These are phyloP conservation scores for Solanum stenotomum DNA, from an alignment of 257 asterid genomes.

Conservation along the genomic window DNA sequence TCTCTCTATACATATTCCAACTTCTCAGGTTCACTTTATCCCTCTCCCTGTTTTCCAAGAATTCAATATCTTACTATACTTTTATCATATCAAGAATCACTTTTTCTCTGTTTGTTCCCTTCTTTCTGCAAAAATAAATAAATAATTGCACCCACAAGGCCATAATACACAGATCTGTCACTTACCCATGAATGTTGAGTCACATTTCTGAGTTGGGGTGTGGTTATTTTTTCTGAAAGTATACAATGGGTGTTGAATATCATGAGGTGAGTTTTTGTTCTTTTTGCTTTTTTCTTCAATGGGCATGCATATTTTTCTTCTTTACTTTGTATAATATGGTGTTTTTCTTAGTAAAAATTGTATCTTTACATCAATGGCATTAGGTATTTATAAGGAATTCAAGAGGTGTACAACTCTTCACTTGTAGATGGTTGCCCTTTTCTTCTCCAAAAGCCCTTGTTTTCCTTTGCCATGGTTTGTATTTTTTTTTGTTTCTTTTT, in stretches of 20 bases:
- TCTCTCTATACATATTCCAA: neutral
- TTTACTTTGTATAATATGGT: too few species aligned
- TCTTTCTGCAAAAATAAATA: neutral
- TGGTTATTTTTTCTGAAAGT: neutral
- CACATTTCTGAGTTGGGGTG: constrained; percentile 2
- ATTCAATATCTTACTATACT: neutral
- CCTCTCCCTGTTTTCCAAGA: neutral
- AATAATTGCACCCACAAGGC: neutral
- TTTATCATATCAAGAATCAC: neutral
- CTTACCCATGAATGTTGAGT: neutral
- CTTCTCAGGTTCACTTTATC: neutral
- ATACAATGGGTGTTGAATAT: constrained; percentile 56
- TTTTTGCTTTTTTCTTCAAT: neutral
- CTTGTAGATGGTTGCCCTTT: constrained; percentile 87
- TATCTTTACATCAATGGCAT: neutral
- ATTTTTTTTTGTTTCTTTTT: constrained; percentile 18
- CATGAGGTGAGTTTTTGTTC: constrained; percentile 42
- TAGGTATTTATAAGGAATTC: constrained; percentile 65
- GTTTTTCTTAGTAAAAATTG: neutral
- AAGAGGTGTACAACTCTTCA: constrained; percentile 67
- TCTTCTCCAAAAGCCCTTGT: constrained; percentile 92
- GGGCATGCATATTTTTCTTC: neutral
- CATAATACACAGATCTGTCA: neutral
- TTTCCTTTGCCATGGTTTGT: constrained; percentile 90
- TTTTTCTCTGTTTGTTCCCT: neutral